Base-by-base conservation (phyloP, 2,329 filamentous ascomycete genomes). In the Phyllosticta citriasiana region DNA sequence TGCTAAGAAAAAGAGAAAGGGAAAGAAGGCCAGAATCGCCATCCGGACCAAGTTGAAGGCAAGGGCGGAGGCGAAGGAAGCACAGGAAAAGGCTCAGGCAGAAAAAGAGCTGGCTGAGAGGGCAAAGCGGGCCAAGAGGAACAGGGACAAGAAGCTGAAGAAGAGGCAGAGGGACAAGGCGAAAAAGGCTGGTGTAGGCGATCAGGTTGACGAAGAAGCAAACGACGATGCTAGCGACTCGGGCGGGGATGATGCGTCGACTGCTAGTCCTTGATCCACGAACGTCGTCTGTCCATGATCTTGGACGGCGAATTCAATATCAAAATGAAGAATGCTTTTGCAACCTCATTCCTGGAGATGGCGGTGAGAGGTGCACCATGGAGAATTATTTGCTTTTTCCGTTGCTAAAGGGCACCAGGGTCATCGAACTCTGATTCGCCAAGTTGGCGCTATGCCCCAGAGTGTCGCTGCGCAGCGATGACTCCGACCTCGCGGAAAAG, bases 1-100 rank as follows among this genome's bases (percentile, higher is more conserved):
- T 3, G 64, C 61, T n/a, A 72, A 69, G 66, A 67, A 66, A 16
- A 70, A 61, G 57, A 63, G 71, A 12, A 72, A 72, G 62, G 67
- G 69, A 53, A 74, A 73, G 66, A 73, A 73, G 66, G 66, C 64
- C 2, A 65, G 72, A 35, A 72, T 74, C 60, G 70, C 70, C 8
- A 52, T 70, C 26, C 64, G 72, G 58, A 71, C 70, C 61, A 73
- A 72, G 65, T 57, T 68, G 58, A 66, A 70, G 60, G 68, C 66
- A 65, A 30, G 14, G 22, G 24, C 52, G 6, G 52, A 30, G 24
- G 40, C 40, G 12, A 47, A 47, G 14, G 40, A 47, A n/a, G 40
- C 40, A 16, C 40, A 47, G n/a, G 40, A 14, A 4, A 47, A 47
- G 14, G 40, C 4, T 16, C 16, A 47, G 40, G 40, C 12, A 4